phyloP scores from a whole-genome alignment of 2,329 filamentous ascomycete genomes.

The Diaporthe vexans region DNA sequence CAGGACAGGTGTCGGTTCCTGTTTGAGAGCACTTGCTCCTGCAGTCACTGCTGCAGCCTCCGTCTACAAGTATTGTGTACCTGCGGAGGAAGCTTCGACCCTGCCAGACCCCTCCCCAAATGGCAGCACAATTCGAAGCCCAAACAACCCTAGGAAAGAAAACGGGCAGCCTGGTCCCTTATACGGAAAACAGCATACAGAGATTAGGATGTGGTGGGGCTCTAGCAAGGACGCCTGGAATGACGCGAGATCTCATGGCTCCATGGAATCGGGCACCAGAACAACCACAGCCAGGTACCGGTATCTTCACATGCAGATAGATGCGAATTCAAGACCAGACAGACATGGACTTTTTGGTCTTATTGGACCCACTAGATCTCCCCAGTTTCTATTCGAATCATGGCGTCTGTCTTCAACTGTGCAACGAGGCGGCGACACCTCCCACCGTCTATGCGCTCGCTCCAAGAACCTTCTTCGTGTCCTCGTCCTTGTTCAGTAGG shows the following conservation, averaged over 20 bases:
- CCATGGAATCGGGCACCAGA: not conserved
- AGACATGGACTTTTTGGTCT: not conserved
- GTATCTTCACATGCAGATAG: not conserved
- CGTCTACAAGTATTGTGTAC: not conserved
- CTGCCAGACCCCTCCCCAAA: not conserved
- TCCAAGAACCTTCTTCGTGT: conserved; percentile 73
- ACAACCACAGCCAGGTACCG: not conserved
- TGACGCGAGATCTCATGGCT: not conserved
- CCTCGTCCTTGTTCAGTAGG: conserved; percentile 85
- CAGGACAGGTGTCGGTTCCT: too few relatives aligned
- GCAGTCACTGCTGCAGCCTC: not conserved
- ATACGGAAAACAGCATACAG: not conserved
- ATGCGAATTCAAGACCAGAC: not conserved
- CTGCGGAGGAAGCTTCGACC: conserved; percentile 29
- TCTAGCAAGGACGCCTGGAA: not conserved
- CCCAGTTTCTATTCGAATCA: conserved; percentile 18
- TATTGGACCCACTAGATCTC: not conserved
- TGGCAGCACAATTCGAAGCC: not conserved
- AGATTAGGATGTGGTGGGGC: not conserved
- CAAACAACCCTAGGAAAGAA: too few relatives aligned
- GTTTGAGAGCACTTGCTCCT: not conserved
- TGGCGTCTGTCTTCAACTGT: not conserved
- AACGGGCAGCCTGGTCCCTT: not conserved
- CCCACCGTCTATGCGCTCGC: conserved; percentile 44
- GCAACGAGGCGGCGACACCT: conserved; percentile 12